Evolutionary conservation across 306 rosid genomes (phyloP), one percentile per base, ranked within the genome.

Genomic region (Cucumis cinereus): DNA sequence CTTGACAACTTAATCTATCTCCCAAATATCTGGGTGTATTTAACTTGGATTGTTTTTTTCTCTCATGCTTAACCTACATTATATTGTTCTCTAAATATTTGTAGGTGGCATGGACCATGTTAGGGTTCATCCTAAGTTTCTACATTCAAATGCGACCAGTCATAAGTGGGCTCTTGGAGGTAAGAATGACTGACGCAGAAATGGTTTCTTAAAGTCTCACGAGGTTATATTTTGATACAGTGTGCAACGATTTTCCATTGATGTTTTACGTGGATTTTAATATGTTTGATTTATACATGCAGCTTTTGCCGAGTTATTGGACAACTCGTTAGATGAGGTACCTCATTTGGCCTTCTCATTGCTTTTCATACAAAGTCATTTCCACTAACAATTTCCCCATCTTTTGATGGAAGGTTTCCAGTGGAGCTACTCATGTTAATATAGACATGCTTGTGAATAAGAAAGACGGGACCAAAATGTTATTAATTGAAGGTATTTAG

Each of bases 161-260:
- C 98, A 94, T 77, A 94, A 94, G 82, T 94, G 99, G 99, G 96
- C 96, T 28, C 99, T 94, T 67, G 99, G 99, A 92, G 99, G 99
- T 92, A 86, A 62, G 16, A 45, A 70, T 70, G 75, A 56, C 49
- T 9, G 59, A 70, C 12, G 4, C 59, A 45, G 15, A 36, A 41
- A 69, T 47, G 24, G 13, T 70, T 8, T 14, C 13, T 49, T n/a
- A 14, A 15, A 24, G 20, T 69, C 19, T 22, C 50, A 15, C 45
- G 55, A 22, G 45, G 13, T 69, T 43, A 69, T 24, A 69, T 28
- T 22, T 41, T 24, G 52, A 70, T 49, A 13, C 4, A 15, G 10
- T 4, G 12, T 47, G 75, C 12, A 23, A 26, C 69, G 38, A 70
- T 78, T 77, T 74, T 50, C 75, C 14, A 79, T 82, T 64, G 67